Base-by-base conservation (phyloP, 1,284 basidiomycete species). In the Ceratobasidium sp. region DNA sequence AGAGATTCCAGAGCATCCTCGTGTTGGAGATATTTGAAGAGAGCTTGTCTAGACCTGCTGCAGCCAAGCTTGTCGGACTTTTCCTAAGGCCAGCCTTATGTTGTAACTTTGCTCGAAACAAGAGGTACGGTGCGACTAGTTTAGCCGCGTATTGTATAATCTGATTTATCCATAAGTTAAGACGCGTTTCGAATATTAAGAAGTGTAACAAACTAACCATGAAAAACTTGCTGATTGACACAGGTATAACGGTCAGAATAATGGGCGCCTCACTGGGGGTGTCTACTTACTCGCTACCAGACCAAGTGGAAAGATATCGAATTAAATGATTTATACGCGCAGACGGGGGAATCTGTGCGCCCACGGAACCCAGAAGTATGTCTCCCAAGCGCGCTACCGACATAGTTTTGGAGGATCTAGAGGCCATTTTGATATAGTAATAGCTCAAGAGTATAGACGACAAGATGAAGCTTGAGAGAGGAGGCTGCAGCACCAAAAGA, bases 251-350 rank as follows among this genome's bases (percentile, higher is more conserved):
- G 9, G 48, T 36, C 45, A 47, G 47, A 14, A 56, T 53, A 6
- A 17, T 29, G 0, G 17, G 1, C 31, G 45, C 50, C 15, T n/a
- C 53, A n/a, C 1, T 27, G 7, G 1, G 22, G 47, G 5, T 9
- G 19, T 67, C 22, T 41, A 88, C 89, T 83, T 84, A 93, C 93
- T 94, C 93, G 87, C 89, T 93, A 44, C 92, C 92, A 80, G 89
- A 90, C 91, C 91, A 94, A 79, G 92, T 92, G 75, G 90, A 89
- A 62, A 94, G 84, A 80, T 89, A 93, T 78, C 91, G 85, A 45
- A 93, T 86, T 15, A 92, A 84, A 81, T 93, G 92, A 78, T 93
- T 86, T 47, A 94, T 80, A 8, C 85, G 88, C 77, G 89, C 85
- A 14, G 90, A 91, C 0, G 88, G 85, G 22, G 88, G 87, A 19